Conservation (phyloP, 2,329 filamentous ascomycete species). For the Neofusicoccum ribis region DNA sequence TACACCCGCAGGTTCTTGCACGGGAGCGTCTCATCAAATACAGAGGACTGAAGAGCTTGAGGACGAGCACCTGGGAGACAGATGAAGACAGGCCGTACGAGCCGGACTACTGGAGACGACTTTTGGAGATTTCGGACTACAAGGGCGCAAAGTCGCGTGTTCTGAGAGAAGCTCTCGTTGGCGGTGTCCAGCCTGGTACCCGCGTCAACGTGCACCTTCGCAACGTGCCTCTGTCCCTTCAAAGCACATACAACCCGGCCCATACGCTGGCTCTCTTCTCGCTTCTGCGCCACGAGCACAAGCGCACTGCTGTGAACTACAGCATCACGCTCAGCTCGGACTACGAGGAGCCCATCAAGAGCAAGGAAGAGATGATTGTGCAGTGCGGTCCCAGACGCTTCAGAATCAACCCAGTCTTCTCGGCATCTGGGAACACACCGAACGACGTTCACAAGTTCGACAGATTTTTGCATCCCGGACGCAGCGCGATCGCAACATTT, state of each 20-base stretch:
- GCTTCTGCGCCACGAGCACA: slow-evolving; percentile 90
- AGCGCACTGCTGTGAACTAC: slow-evolving; percentile 85
- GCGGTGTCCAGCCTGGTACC: slow-evolving; percentile 80
- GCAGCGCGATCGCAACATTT: slow-evolving; percentile 85
- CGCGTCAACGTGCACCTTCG: slow-evolving; percentile 77
- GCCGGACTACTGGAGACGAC: slow-evolving; percentile 83
- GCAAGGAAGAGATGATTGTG: slow-evolving; percentile 88
- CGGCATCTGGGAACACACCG: slow-evolving; percentile 81
- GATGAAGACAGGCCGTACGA: slow-evolving; percentile 84
- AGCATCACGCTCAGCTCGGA: slow-evolving; percentile 83
- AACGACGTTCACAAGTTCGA: slow-evolving; percentile 98
- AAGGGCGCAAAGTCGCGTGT: slow-evolving; percentile 75
- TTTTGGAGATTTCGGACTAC: slow-evolving; percentile 89
- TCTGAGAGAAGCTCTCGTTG: slow-evolving; percentile 80
- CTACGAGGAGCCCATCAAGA: slow-evolving; percentile 73
- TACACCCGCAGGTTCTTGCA: slow-evolving; percentile 83
- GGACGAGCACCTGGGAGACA: slow-evolving; percentile 84
- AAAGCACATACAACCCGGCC: slow-evolving; percentile 54
- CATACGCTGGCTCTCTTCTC: slow-evolving; percentile 76
- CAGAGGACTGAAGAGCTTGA: slow-evolving; percentile 86
- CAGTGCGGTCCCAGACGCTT: slow-evolving; percentile 89
- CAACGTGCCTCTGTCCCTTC: slow-evolving; percentile 57
- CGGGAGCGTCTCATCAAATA: slow-evolving; percentile 84
- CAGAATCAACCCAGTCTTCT: slow-evolving; percentile 87
- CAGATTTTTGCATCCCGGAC: slow-evolving; percentile 86